Base-by-base conservation (phyloP, 805 yeast genomes). In the Ogataea pini region DNA sequence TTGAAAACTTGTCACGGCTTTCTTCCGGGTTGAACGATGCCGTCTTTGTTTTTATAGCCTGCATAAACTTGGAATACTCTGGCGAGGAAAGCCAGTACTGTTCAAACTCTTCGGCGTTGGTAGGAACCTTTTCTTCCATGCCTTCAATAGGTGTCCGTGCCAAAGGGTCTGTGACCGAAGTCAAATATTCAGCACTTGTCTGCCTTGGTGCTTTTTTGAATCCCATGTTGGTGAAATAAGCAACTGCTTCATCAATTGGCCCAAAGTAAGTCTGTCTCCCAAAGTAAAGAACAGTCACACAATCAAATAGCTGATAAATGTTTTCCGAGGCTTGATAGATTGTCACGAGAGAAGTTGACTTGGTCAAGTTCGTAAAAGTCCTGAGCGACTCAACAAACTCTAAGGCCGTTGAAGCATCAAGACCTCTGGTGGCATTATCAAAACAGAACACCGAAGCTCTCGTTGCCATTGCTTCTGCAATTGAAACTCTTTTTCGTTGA, bases 401-500 rank as follows among this genome's bases (percentile, higher is more conserved):
- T 58, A 79, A 69, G 28, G 87, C 87, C 39, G 85, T 80, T 16
- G 86, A 85, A 12, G 86, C 70, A 68, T 82, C 87, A 54, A 82
- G 75, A 62, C 87, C 87, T 71, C 87, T 77, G 22, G 86, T 82
- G 8, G 85, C 77, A 61, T 82, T 82, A 71, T 82, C 83, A 82
- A 83, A 79, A 64, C 80, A 76, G 58, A 78, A 80, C 28, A 79
- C 40, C 28, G 58, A 62, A 28, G 63, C 57, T 47, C 67, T 66
- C 52, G 65, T 60, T 32, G 63, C 53, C 7, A 68, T 61, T 28
- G 63, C 82, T 60, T 80, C 85, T 18, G 82, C 82, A 63, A 80
- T 79, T n/a, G 83, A 77, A 17, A 80, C 82, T 68, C 85, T 72
- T 63, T 79, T 80, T 58, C 85, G 71, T 64, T 80, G 84, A 71